Evolutionary conservation across 2,329 filamentous ascomycete species (phyloP), one percentile per base, ranked within the genome.

Genomic region (Botrytis fragariae): DNA sequence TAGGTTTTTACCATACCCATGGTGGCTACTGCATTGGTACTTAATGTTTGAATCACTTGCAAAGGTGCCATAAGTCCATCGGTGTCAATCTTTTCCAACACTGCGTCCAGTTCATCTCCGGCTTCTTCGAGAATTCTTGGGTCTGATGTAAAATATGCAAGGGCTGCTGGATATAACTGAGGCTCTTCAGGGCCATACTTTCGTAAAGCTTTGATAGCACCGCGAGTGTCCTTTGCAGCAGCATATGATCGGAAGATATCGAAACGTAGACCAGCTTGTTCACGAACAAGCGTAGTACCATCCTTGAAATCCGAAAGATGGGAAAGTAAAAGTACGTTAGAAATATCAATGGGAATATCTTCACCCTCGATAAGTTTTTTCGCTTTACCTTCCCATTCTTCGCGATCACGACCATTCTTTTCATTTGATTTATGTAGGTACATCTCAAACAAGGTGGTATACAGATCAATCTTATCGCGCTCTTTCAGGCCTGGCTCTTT

Each of bases 161-260:
- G 86, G 0, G 96, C 96, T 16, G 96, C 94, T 3, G 95, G 91
- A 80, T 99, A 99, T 2, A 99, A 88, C 75, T 95, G 92, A 0
- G 95, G 95, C 78, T 98, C 95, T 77, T 95, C 90, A 0, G 93
- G 90, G 0, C 96, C 97, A 80, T 99, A 99, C 82, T 97, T 98
- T 74, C 90, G 89, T 59, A 99, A 85, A 0, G 96, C 95, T 80
- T 92, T 93, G 80, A 99, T 94, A 8, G 95, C 95, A 16, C 96
- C 95, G 59, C 89, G 87, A 0, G 96, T 99, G 81, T 99, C 96
- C 77, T 94, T 94, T 35, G 95, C 94, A 0, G 94, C 90, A 1
- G 95, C 97, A 81, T 97, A 98, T 1, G 95, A 98, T 67, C 96
- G 91, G 85, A 99, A 98, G 74, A 99, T 98, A 82, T 99, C 96